Evolutionary conservation across 345 rosid species (phyloP).

Genomic region (Acer campestre): DNA sequence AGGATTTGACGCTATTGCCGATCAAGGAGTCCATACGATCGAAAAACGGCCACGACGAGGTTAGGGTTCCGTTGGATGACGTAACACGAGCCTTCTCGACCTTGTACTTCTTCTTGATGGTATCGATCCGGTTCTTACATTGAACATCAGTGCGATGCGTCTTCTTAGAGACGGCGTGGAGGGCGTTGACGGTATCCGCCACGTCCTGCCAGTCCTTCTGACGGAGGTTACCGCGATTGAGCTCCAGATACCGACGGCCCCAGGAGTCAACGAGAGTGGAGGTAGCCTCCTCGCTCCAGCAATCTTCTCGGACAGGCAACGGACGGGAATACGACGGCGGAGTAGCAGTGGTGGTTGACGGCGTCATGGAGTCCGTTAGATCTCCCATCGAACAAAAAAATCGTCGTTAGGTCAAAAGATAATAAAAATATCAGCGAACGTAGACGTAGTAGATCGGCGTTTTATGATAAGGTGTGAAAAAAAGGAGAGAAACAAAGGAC

Average conservation of each 20-base stretch:
- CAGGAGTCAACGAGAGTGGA: conserved; percentile 91
- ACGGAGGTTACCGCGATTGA: conserved; percentile 91
- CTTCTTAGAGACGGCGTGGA: conserved; percentile 82
- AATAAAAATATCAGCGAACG: not conserved
- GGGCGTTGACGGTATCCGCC: conserved; percentile 88
- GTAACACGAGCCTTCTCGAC: conserved; percentile 80
- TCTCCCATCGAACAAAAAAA: conserved; percentile 37
- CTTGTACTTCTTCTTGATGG: conserved; percentile 95
- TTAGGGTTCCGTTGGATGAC: conserved; percentile 50
- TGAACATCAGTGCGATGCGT: conserved; percentile 95
- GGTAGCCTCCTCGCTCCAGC: conserved; percentile 99
- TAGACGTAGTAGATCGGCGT: not conserved
- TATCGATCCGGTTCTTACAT: conserved; percentile 98
- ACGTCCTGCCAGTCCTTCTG: conserved; percentile 99
- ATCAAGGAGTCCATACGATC: conserved; percentile 76
- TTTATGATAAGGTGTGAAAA: not conserved
- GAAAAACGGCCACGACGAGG: conserved; percentile 85
- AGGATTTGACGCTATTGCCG: conserved; percentile 60
- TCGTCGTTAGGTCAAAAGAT: not conserved
- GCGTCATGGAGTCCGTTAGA: conserved; percentile 39
- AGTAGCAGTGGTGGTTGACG: conserved; percentile 18
- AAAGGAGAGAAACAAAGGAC: not conserved
- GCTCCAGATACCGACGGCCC: conserved; percentile 89
- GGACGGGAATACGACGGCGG: conserved; percentile 46
- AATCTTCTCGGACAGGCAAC: conserved; percentile 86